Evolutionary conservation across 2,329 filamentous ascomycete species (phyloP), one percentile per base, ranked within the genome.

Genomic region (Pseudocercospora cruenta): DNA sequence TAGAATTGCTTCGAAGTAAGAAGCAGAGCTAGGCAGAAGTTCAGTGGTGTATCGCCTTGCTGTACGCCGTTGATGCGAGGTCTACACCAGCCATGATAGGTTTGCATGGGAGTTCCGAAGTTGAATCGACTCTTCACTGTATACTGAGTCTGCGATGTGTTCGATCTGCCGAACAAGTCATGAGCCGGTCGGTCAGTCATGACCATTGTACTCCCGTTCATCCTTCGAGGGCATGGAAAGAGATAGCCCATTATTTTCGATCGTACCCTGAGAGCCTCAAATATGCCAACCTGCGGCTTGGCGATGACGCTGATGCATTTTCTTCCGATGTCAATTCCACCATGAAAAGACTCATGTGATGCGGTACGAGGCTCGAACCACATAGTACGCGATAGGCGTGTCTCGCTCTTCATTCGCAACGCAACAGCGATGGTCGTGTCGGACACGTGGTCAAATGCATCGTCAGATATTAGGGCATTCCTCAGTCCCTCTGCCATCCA

Each of bases 221-320:
- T 61, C n/a, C 39, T 36, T 21, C 31, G 36, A n/a, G 43, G 5
- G 12, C 51, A 53, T 21, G 64, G 60, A 24, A 63, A 63, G 3
- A 66, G 49, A 26, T 64, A 36, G n/a, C 24, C 57, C 60, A 66
- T 36, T 12, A 66, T 58, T n/a, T 58, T 60, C 19, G 59, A 54
- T 21, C 57, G 64, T 14, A 66, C 45, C 3, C 22, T 36, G 36
- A 58, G 60, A n/a, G 63, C 19, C 19, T 58, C 53, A 24, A 54
- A 24, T 28, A 54, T 57, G 33, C 31, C 21, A 10, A 53, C 49
- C 36, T 60, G 47, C 28, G 47, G 47, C 47, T 51, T 59, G 31
- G 33, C 33, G 36, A 59, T 43, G 21, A 59, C 16, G 36, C 57
- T 45, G 36, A 45, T 28, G 57, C 43, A 43, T 47, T n/a, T 59